phyloP scores from a whole-genome alignment of 768 basidiomycete genomes.

The Tylopilus vinaceipallidus region DNA sequence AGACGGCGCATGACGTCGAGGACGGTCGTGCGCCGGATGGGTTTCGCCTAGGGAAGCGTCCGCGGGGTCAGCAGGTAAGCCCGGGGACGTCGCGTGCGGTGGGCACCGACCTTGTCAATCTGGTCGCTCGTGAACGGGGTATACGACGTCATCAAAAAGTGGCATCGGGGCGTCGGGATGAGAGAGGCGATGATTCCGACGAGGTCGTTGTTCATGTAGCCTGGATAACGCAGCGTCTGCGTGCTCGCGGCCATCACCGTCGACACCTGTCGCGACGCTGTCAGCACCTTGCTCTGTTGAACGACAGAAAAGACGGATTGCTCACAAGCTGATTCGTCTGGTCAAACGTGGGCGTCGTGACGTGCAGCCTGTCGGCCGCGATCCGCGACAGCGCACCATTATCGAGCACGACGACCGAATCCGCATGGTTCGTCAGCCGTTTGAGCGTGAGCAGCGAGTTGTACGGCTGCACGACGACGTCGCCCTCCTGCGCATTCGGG shows the following conservation, averaged over 20 bases:
- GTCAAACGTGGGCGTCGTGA: conserved; percentile 84
- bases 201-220: conserved; percentile 99
- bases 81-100: not conserved
- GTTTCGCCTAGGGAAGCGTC: conserved; percentile 73
- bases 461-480: conserved; percentile 98
- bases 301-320: not conserved
- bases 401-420: conserved; percentile 95
- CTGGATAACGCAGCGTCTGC: conserved; percentile 93
- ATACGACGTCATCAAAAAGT: conserved; percentile 98
- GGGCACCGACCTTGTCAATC: conserved; percentile 82
- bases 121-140: conserved; percentile 98
- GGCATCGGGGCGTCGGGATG: conserved; percentile 95
- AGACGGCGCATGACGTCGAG: conserved; percentile 98
- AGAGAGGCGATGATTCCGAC: conserved; percentile 96
- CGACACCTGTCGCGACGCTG: conserved; percentile 59
- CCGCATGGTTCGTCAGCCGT: conserved; percentile 92
- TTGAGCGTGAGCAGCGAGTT: conserved; percentile 93
- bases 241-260: conserved; percentile 99
- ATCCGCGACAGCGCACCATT: conserved; percentile 93
- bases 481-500: conserved; percentile 88
- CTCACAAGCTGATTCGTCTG: conserved; percentile 89
- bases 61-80: not conserved
- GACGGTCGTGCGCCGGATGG: conserved; percentile 94
- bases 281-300: not conserved
- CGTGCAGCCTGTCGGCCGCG: conserved; percentile 86